Conservation (phyloP, 176 grass and related monocot genomes). For the Coix lacrymajobi region DNA sequence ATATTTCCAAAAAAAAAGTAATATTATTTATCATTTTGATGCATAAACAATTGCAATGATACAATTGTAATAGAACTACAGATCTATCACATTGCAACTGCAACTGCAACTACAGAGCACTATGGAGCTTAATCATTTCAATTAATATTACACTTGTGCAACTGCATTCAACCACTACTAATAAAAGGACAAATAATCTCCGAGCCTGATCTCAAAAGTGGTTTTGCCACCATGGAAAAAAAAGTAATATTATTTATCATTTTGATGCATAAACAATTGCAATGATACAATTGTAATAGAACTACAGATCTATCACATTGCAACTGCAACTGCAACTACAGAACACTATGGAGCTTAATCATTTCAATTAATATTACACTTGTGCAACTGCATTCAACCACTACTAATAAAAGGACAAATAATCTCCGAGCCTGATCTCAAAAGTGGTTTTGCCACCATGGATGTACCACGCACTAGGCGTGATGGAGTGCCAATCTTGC, state of each 20-base stretch:
- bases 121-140: neutral
- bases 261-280: neutral
- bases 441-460: neutral
- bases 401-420: neutral
- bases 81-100: constrained; percentile 13
- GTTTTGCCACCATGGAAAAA: neutral
- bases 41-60: neutral
- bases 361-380: neutral
- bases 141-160: neutral
- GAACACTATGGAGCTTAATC: neutral
- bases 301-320: neutral
- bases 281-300: neutral
- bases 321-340: neutral
- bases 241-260: neutral
- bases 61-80: neutral
- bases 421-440: neutral
- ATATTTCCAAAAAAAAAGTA: neutral
- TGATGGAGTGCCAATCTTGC: no score
- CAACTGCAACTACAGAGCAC: neutral
- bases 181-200: neutral
- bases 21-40: neutral
- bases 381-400: neutral
- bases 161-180: neutral
- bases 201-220: neutral
- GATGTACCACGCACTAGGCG: neutral